Conservation (phyloP, 2,329 filamentous ascomycete genomes). For the Aspergillus terreus region DNA sequence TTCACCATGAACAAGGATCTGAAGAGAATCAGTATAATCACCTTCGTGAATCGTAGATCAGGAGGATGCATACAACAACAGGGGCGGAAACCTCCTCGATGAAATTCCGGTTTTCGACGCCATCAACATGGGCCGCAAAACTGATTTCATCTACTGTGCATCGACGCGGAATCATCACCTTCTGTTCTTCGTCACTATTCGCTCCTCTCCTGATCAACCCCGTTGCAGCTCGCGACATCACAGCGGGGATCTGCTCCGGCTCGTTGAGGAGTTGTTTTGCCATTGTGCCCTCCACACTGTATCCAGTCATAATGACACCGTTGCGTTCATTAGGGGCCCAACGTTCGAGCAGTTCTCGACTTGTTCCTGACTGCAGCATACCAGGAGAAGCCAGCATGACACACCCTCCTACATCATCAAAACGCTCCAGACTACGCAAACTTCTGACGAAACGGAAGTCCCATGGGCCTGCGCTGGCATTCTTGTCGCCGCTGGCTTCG, state of each 20-base stretch:
- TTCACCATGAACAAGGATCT: conserved; percentile 96
- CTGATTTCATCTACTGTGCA: conserved; percentile 94
- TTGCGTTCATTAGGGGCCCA: conserved; percentile 97
- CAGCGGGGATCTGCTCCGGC: conserved; percentile 88
- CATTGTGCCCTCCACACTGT: conserved; percentile 98
- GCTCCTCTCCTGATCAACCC: conserved; percentile 55
- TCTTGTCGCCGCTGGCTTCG: conserved; percentile 76
- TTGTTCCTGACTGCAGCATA: conserved; percentile 97
- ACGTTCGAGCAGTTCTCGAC: conserved; percentile 83
- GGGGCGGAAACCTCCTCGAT: conserved; percentile 91
- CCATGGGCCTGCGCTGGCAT: conserved; percentile 70
- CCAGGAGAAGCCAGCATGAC: conserved; percentile 97
- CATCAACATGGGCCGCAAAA: conserved; percentile 95
- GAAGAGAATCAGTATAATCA: conserved; percentile 1
- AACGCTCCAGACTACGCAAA: conserved; percentile 87
- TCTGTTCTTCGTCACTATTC: conserved; percentile 67
- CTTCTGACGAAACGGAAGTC: conserved; percentile 94
- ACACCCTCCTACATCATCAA: conserved; percentile 91
- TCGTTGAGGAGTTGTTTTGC: conserved; percentile 93
- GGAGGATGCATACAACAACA: conserved; percentile 69
- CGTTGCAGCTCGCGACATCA: conserved; percentile 69
- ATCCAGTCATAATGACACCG: conserved; percentile 97
- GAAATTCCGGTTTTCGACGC: conserved; percentile 91
- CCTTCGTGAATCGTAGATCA: neutral
- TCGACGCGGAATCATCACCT: conserved; percentile 83